These are phyloP conservation scores for Penicillium griseofulvum DNA, from an alignment of 2,329 filamentous ascomycete genomes.

Conservation along the genomic window DNA sequence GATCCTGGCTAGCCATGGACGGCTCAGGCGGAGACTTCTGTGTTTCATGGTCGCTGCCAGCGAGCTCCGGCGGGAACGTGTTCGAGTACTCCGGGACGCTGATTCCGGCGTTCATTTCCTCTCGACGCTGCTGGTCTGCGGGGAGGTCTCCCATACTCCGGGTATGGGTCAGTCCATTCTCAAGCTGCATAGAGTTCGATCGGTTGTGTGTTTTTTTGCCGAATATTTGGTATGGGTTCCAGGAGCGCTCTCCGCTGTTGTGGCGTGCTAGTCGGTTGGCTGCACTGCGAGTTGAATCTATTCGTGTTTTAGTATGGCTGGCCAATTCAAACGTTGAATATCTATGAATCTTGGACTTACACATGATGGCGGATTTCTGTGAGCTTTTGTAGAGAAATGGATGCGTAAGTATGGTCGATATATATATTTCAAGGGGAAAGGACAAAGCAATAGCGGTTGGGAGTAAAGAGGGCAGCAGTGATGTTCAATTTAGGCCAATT, in stretches of 20 bases:
- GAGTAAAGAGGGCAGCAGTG: not conserved
- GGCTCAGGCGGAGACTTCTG: conserved; percentile 14
- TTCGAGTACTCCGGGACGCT: conserved; percentile 24
- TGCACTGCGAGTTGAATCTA: conserved; percentile 42
- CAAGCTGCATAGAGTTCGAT: conserved; percentile 31
- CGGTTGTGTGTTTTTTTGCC: conserved; percentile 22
- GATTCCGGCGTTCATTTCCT: conserved; percentile 27
- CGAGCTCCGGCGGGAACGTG: conserved; percentile 26
- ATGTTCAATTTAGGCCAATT: not conserved
- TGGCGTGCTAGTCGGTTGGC: conserved; percentile 7
- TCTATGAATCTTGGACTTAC: conserved; percentile 1
- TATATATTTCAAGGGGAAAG: not conserved
- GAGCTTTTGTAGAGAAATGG: not conserved
- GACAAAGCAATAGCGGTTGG: not conserved
- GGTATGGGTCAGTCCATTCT: conserved; percentile 24
- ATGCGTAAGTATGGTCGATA: not conserved
- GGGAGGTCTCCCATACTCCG: conserved; percentile 26
- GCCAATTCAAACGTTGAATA: not conserved
- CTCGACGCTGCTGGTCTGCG: conserved; percentile 23
- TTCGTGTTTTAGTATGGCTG: conserved; percentile 5
- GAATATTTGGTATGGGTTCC: conserved; percentile 45
- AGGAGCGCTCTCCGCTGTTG: no score
- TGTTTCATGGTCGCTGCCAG: conserved; percentile 22
- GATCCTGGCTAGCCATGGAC: conserved; percentile 31
- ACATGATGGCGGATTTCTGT: not conserved